Conservation (phyloP, 2,329 filamentous ascomycete genomes). For the Hypocrella siamensis region DNA sequence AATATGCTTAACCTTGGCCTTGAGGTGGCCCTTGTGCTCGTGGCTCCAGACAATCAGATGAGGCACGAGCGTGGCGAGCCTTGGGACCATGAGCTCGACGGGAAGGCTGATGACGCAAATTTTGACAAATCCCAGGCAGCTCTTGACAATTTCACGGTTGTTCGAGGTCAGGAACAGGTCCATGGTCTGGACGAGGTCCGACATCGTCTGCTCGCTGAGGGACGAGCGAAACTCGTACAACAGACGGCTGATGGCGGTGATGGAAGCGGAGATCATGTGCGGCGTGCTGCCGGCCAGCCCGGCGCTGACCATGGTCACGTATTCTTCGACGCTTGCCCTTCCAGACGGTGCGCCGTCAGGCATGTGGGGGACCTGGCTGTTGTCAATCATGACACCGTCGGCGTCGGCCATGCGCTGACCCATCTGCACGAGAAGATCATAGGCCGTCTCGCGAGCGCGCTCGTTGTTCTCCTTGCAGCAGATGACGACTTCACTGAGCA, state of each 20-base stretch:
- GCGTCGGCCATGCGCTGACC: constrained; percentile 58
- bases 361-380: constrained; percentile 80
- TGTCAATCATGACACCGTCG: constrained; percentile 60
- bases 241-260: constrained; percentile 85
- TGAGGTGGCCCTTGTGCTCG: constrained; percentile 95
- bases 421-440: constrained; percentile 79
- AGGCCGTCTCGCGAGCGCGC: constrained; percentile 75
- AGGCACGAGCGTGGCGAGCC: constrained; percentile 63
- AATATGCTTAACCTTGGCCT: constrained; percentile 95
- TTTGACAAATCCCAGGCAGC: constrained; percentile 91
- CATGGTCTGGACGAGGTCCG: constrained; percentile 84
- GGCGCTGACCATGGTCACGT: constrained; percentile 95
- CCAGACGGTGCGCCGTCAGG: constrained; percentile 61
- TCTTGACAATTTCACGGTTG: constrained; percentile 92
- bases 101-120: constrained; percentile 82
- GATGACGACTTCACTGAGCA: constrained; percentile 88
- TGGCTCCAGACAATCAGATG: constrained; percentile 94
- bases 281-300: constrained; percentile 84
- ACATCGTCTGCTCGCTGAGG: constrained; percentile 53
- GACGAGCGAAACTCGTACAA: constrained; percentile 75
- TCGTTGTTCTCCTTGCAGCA: constrained; percentile 97
- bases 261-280: constrained; percentile 95
- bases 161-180: constrained; percentile 92
- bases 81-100: constrained; percentile 59
- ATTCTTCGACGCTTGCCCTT: constrained; percentile 77